These are phyloP conservation scores for Salix brachista DNA, from an alignment of 345 rosid genomes.

Conservation along the genomic window DNA sequence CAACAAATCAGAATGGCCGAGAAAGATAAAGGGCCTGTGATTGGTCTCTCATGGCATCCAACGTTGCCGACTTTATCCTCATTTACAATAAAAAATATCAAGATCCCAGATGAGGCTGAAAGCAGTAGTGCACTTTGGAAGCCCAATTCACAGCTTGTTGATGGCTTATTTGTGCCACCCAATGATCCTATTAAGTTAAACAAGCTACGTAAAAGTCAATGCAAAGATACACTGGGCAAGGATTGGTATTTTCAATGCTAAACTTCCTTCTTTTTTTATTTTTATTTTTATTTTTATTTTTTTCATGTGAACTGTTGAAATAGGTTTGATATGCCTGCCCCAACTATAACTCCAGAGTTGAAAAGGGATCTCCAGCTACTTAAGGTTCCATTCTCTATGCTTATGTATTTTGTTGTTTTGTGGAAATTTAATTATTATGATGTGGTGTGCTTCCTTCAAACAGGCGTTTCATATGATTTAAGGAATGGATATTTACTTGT, in stretches of 20 bases:
- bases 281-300: neutral
- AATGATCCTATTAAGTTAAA: slow-evolving; percentile 63
- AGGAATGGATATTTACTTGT: neutral
- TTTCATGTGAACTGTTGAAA: neutral
- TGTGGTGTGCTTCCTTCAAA: neutral
- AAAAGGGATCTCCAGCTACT: slow-evolving; percentile 84
- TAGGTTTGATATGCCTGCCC: slow-evolving; percentile 98
- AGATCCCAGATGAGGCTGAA: slow-evolving; percentile 21
- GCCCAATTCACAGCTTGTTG: slow-evolving; percentile 55
- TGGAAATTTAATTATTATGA: neutral
- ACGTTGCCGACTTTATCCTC: slow-evolving; percentile 43
- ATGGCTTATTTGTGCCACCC: slow-evolving; percentile 80
- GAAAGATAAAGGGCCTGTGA: slow-evolving; percentile 43
- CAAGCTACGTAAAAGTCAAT: slow-evolving; percentile 58
- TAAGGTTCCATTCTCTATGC: slow-evolving; percentile 44
- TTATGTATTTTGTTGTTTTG: neutral
- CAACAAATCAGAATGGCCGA: slow-evolving; percentile 34
- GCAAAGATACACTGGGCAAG: slow-evolving; percentile 67
- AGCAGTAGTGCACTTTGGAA: slow-evolving; percentile 53
- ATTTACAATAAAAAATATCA: slow-evolving; percentile 1
- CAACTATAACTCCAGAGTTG: slow-evolving; percentile 74
- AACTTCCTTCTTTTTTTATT: neutral
- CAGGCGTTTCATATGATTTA: neutral
- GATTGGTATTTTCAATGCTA: slow-evolving; percentile 41
- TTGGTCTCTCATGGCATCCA: slow-evolving; percentile 85